Percentiles rank a stretch among this genome's conserved stretches.
phyloP scores from a whole-genome alignment of 139 green algal species.

The Tetraselmis striata region DNA sequence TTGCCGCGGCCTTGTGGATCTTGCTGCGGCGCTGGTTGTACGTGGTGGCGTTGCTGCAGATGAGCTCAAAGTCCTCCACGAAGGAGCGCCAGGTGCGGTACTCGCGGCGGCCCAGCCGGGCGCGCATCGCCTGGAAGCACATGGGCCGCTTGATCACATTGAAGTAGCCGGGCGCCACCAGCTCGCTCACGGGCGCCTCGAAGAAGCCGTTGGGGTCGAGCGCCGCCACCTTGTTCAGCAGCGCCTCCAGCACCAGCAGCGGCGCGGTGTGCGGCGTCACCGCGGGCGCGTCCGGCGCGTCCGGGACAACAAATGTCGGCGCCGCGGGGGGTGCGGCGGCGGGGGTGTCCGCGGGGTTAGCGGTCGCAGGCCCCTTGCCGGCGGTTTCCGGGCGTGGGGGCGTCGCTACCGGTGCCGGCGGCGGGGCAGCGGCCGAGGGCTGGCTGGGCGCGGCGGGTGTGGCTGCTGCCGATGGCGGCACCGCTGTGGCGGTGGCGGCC shows the following conservation, averaged over 20 bases:
- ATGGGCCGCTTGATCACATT: slow-evolving; percentile 53
- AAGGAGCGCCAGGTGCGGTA: slow-evolving; percentile 26
- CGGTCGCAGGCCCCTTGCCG: background rate
- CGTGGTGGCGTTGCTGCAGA: slow-evolving; percentile 54
- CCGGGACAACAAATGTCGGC: background rate
- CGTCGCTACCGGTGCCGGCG: too few relatives aligned
- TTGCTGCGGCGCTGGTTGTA: slow-evolving; percentile 53
- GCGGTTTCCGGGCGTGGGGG: background rate
- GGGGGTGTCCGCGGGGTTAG: background rate
- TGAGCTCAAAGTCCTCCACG: slow-evolving; percentile 61
- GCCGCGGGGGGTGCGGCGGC: too few relatives aligned
- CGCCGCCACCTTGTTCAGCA: slow-evolving; percentile 19
- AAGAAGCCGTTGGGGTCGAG: slow-evolving; percentile 46
- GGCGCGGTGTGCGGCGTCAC: background rate
- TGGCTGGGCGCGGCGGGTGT: too few relatives aligned
- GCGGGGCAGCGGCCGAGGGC: too few relatives aligned
- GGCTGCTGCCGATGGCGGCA: too few relatives aligned
- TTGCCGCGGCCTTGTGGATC: slow-evolving; percentile 44
- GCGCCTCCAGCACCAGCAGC: slow-evolving; percentile 14
- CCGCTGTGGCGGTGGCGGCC: too few relatives aligned
- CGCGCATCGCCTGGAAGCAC: slow-evolving; percentile 36
- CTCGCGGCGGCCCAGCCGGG: background rate
- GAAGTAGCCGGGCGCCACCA: slow-evolving; percentile 36
- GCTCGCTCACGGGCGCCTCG: slow-evolving; percentile 39
- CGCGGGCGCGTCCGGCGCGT: background rate